Base-by-base conservation (phyloP, 768 basidiomycete genomes). In the Porphyrellus cyaneotinctus region DNA sequence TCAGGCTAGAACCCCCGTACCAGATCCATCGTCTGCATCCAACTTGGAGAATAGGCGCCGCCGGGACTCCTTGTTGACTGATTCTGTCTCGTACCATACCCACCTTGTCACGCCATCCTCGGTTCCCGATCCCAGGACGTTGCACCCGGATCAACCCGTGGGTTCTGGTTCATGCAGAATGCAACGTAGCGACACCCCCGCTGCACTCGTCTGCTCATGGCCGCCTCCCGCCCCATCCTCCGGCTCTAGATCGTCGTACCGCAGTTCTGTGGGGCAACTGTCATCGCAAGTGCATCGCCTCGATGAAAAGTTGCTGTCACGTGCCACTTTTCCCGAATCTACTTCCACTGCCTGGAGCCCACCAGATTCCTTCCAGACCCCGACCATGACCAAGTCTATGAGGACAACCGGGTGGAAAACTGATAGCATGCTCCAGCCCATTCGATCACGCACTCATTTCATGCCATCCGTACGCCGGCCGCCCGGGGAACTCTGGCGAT, bases 1-100 rank as follows among this genome's bases (percentile, higher is more conserved):
- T 6, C 31, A 30, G 38, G 39, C 52, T 52, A 33, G 32, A 58
- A 39, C 41, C 5, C 23, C 24, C 37, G 17, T 18, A 39, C 54
- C 38, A 70, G 69, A 69, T 65, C 58, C 63, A 24, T 41, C 70
- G 39, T 66, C 69, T 22, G 17, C 37, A 11, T 65, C 59, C n/a
- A 51, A 51, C 45, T 18, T 57, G 28, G 54, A 53, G 47, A 70
- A 69, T 23, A 59, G 43, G 47, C 52, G 47, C 22, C 18, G 14
- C 44, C 53, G 30, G 26, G 22, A 4, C 17, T 43, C 41, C 26
- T 56, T 43, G 2, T 57, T 42, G 44, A 18, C 52, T 35, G 50
- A 37, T 48, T 44, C 50, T 18, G 41, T 37, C 24, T 47, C 39
- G 44, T 48, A 62, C 22, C 51, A 48, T 31, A 51, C 58, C 23